Evolutionary conservation across 495 filamentous ascomycete genomes (phyloP).

Genomic region (Penicilliopsis zonata): DNA sequence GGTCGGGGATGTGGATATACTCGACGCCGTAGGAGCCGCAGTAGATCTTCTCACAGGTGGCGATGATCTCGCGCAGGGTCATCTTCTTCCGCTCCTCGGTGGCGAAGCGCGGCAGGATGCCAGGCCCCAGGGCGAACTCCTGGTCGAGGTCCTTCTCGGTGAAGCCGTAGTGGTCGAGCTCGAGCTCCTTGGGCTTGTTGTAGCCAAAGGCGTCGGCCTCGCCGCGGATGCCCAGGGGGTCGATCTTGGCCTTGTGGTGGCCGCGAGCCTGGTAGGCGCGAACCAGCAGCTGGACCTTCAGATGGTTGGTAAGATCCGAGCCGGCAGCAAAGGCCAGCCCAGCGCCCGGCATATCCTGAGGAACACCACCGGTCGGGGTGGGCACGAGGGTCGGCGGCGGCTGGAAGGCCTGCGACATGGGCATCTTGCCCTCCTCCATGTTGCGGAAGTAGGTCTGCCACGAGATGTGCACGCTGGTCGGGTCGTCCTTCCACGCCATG

Average conservation of each 20-base stretch:
- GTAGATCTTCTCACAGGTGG: slow-evolving; percentile 87
- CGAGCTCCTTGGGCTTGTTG: slow-evolving; percentile 81
- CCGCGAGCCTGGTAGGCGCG: slow-evolving; percentile 96
- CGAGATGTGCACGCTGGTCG: slow-evolving; percentile 87
- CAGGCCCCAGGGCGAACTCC: slow-evolving; percentile 85
- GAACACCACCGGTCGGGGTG: slow-evolving; percentile 63
- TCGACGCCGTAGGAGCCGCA: slow-evolving; percentile 94
- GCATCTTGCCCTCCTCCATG: slow-evolving; percentile 97
- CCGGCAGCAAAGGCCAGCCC: slow-evolving; percentile 57
- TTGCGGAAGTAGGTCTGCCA: slow-evolving; percentile 99
- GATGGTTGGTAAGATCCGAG: slow-evolving; percentile 83
- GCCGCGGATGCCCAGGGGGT: slow-evolving; percentile 86
- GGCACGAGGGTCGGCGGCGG: slow-evolving; percentile 88
- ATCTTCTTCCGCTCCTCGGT: slow-evolving; percentile 82
- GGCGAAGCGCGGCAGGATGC: slow-evolving; percentile 90
- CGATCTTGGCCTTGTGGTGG: slow-evolving; percentile 95
- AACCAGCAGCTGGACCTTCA: slow-evolving; percentile 95
- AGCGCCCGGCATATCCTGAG: slow-evolving; percentile 56
- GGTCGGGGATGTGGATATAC: slow-evolving; percentile 96
- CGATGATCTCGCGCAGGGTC: slow-evolving; percentile 90
- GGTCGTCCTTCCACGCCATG: slow-evolving; percentile 88
- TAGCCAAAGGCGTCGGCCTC: slow-evolving; percentile 79
- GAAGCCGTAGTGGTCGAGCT: slow-evolving; percentile 87
- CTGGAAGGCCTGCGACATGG: slow-evolving; percentile 90
- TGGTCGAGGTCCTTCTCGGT: slow-evolving; percentile 88